These are phyloP conservation scores for Taphrina confusa DNA, from an alignment of 1,139 yeast genomes.

Conservation along the genomic window DNA sequence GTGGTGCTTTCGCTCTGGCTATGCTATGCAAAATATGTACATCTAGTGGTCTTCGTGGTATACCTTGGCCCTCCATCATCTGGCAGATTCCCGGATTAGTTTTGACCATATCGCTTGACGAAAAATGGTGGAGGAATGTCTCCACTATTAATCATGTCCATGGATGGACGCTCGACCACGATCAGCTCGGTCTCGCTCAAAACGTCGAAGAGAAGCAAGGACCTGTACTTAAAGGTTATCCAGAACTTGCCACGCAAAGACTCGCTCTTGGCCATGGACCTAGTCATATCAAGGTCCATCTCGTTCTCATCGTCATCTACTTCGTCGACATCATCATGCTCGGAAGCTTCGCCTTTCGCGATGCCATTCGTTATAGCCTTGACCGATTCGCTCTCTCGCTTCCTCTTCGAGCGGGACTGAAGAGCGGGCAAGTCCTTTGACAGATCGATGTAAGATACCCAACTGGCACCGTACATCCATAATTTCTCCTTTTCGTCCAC, in stretches of 20 bases:
- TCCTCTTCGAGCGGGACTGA: not conserved
- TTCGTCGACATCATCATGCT: constrained; percentile 32
- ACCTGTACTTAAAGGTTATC: constrained; percentile 74
- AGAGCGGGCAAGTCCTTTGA: constrained; percentile 56
- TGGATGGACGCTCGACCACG: constrained; percentile 75
- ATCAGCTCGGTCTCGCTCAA: constrained; percentile 63
- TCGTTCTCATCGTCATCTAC: constrained; percentile 16
- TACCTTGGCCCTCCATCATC: no score
- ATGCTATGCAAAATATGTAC: constrained; percentile 6
- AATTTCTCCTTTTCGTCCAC: constrained; percentile 46
- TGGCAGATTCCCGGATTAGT: no score
- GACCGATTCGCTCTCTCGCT: constrained; percentile 3
- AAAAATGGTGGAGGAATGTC: constrained; percentile 33
- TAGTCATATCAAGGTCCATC: constrained; percentile 4
- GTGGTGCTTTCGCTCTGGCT: constrained; percentile 2
- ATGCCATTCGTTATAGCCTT: constrained; percentile 6
- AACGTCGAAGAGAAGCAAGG: constrained; percentile 63
- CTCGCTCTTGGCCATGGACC: constrained; percentile 11
- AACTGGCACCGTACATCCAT: constrained; percentile 88
- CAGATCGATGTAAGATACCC: constrained; percentile 77
- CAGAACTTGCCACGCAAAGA: constrained; percentile 56
- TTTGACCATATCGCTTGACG: constrained; percentile 27
- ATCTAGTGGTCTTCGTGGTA: no score
- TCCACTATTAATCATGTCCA: constrained; percentile 43
- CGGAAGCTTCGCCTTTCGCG: constrained; percentile 1